These are phyloP conservation scores for Allodekkera sacchari DNA, from an alignment of 805 yeast genomes.

Conservation along the genomic window DNA sequence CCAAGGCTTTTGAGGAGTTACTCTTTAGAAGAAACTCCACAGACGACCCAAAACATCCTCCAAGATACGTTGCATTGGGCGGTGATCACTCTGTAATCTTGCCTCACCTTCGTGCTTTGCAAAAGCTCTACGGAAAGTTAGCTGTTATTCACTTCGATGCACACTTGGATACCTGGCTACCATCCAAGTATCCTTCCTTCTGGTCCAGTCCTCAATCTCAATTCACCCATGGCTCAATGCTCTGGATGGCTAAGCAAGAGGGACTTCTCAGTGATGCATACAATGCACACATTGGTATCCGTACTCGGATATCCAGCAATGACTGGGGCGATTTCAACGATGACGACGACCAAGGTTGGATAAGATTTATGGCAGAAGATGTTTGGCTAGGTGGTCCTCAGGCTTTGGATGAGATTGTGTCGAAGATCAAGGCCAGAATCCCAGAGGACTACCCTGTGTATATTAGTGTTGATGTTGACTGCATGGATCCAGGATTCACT, in stretches of 20 bases:
- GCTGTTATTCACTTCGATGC: conserved; percentile 80
- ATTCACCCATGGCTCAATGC: conserved; percentile 79
- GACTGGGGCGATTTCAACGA: conserved; percentile 55
- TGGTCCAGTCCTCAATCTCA: conserved; percentile 32
- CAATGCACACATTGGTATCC: conserved; percentile 68
- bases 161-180: conserved; percentile 77
- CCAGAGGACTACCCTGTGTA: conserved; percentile 64
- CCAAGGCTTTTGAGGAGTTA: conserved; percentile 47
- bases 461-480: conserved; percentile 69
- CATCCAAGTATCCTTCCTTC: conserved; percentile 51
- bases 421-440: conserved; percentile 43
- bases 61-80: conserved; percentile 65
- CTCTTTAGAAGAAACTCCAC: conserved; percentile 26
- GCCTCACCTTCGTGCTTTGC: conserved; percentile 62
- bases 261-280: conserved; percentile 46
- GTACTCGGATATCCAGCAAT: conserved; percentile 62
- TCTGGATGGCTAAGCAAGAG: conserved; percentile 73
- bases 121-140: conserved; percentile 54
- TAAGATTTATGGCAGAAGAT: conserved; percentile 63
- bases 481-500: conserved; percentile 49
- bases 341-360: conserved; percentile 62
- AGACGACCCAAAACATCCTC: conserved; percentile 30
- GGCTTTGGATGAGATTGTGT: conserved; percentile 38
- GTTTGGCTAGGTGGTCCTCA: conserved; percentile 57
- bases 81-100: conserved; percentile 77